Evolutionary conservation across 148 eudicot species (phyloP).

Genomic region (Silene uniflora): DNA sequence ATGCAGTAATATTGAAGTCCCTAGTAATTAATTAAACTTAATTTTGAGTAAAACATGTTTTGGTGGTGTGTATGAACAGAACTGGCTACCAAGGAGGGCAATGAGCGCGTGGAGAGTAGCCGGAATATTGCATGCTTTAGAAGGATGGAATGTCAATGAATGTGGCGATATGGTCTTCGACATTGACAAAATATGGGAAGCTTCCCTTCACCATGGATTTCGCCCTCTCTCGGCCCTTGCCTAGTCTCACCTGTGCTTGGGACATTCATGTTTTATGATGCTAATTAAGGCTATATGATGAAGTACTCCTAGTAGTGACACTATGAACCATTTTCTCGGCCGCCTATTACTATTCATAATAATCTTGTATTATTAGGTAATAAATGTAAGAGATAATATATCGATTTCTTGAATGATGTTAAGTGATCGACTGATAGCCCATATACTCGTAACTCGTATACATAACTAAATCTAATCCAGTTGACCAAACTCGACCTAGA

Average conservation of each 20-base stretch:
- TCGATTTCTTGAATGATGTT: too few relatives aligned
- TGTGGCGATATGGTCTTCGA: conserved; percentile 36
- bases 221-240: conserved; percentile 17
- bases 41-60: too few relatives aligned
- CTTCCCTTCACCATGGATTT: conserved; percentile 43
- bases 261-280: not conserved
- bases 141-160: conserved; percentile 49
- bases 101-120: conserved; percentile 53
- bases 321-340: too few relatives aligned
- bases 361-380: too few relatives aligned
- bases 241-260: not conserved
- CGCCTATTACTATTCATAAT: too few relatives aligned
- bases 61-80: conserved; percentile 29
- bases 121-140: conserved; percentile 52
- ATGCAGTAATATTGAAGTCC: too few relatives aligned
- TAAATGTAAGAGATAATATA: too few relatives aligned
- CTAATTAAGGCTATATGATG: not conserved
- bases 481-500: too few relatives aligned
- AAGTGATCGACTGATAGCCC: too few relatives aligned
- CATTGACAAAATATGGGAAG: conserved; percentile 45
- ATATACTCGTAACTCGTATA: too few relatives aligned
- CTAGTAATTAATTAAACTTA: too few relatives aligned
- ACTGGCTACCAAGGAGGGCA: conserved; percentile 72
- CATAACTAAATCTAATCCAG: too few relatives aligned
- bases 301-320: not conserved